These are phyloP conservation scores for Fraxinus excelsior DNA, from an alignment of 257 asterid species.

Conservation along the genomic window DNA sequence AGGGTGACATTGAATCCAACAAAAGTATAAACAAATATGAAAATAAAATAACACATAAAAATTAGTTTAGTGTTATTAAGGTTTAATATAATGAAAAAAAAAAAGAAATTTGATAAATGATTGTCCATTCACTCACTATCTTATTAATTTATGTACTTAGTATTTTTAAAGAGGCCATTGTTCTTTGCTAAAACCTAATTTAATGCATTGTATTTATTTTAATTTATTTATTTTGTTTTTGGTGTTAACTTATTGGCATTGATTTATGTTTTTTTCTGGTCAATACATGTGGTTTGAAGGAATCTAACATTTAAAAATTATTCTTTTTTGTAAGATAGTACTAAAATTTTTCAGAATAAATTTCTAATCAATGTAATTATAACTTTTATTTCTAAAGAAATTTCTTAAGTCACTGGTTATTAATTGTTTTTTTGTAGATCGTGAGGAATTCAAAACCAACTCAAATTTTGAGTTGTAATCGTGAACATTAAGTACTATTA, in stretches of 20 bases:
- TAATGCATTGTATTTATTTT: not conserved
- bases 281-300: not conserved
- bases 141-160: too few relatives aligned
- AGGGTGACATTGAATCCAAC: too few relatives aligned
- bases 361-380: not conserved
- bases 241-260: not conserved
- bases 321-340: not conserved
- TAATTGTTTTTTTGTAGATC: not conserved
- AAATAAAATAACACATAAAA: too few relatives aligned
- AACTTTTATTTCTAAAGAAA: not conserved
- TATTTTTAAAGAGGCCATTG: not conserved
- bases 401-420: not conserved
- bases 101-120: too few relatives aligned
- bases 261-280: not conserved
- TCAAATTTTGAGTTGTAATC: not conserved
- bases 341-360: not conserved
- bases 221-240: not conserved
- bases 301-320: too few relatives aligned
- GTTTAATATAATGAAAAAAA: too few relatives aligned
- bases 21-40: not conserved
- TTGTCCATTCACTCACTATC: too few relatives aligned
- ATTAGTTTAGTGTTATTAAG: too few relatives aligned
- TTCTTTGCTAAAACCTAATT: not conserved
- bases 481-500: too few relatives aligned
- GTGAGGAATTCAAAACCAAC: not conserved